phyloP scores from a whole-genome alignment of 257 asterid genomes.

The Linderniella brevidens region DNA sequence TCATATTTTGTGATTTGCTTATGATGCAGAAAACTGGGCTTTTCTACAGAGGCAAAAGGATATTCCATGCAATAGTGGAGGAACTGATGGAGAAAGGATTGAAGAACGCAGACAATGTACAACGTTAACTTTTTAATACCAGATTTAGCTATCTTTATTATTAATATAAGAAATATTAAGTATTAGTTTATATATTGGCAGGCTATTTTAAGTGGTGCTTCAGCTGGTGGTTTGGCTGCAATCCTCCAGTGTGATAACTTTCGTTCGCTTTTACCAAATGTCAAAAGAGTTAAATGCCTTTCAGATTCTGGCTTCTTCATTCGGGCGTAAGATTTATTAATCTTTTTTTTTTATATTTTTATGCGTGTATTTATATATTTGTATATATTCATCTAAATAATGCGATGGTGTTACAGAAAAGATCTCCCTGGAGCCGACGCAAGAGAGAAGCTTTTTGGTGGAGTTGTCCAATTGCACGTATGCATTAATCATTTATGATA shows the following conservation, averaged over 20 bases:
- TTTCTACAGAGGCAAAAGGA: not conserved
- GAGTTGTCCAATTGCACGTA: not conserved
- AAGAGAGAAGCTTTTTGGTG: constrained; percentile 1
- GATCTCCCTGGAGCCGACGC: not conserved
- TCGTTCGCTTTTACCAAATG: not conserved
- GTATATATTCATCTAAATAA: too few species aligned
- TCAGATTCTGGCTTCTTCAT: constrained; percentile 3
- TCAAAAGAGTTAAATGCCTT: not conserved
- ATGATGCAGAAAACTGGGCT: not conserved
- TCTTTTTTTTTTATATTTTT: too few species aligned
- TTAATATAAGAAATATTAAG: not conserved
- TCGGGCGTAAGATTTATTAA: not conserved
- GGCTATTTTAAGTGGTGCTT: not conserved
- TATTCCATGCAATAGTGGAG: not conserved
- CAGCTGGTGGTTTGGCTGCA: constrained; percentile 3
- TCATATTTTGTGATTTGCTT: not conserved
- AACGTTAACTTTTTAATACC: not conserved
- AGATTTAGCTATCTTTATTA: not conserved
- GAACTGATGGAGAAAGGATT: not conserved
- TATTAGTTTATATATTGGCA: not conserved
- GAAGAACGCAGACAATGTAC: constrained; percentile 1
- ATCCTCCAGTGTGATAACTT: constrained; percentile 2
- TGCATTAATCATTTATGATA: not conserved
- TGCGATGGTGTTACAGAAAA: too few species aligned
- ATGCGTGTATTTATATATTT: not conserved